Percentiles rank a stretch among this genome's conserved stretches.
Evolutionary conservation across 129 eudicot species (phyloP).

Genomic region (Saussurea involucrata): DNA sequence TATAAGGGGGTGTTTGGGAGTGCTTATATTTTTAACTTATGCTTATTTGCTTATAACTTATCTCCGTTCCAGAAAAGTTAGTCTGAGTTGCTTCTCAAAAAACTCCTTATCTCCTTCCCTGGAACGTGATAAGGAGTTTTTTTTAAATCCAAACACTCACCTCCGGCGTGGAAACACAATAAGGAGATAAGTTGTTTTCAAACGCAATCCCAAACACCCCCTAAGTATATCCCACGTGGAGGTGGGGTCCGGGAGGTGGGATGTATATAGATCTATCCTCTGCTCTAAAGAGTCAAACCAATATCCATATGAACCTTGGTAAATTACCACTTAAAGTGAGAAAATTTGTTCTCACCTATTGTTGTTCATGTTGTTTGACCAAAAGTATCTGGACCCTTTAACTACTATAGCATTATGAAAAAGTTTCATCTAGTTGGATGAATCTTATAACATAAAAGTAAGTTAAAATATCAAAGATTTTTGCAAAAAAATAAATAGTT

Average conservation of each 20-base stretch:
- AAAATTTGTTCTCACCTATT: neutral
- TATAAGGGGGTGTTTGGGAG: no score
- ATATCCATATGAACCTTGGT: neutral
- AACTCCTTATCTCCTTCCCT: no score
- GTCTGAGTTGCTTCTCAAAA: no score
- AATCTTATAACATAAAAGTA: neutral
- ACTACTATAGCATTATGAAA: neutral
- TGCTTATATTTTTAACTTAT: no score
- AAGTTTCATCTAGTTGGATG: neutral
- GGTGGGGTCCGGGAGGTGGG: neutral
- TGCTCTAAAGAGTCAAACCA: neutral
- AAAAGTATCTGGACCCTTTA: constrained; percentile 5
- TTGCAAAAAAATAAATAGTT: neutral
- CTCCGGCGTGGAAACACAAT: no score
- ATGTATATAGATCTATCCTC: neutral
- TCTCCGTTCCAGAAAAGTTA: no score
- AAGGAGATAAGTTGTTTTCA: no score
- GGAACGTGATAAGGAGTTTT: no score
- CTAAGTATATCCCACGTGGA: neutral
- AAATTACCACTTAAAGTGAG: neutral
- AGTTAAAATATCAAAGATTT: neutral
- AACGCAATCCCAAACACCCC: no score
- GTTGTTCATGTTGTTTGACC: constrained; percentile 15
- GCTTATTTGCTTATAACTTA: no score
- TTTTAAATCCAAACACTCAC: no score